Conservation (phyloP, 2,329 filamentous ascomycete species). For the Purpureocillium lavendulum region DNA sequence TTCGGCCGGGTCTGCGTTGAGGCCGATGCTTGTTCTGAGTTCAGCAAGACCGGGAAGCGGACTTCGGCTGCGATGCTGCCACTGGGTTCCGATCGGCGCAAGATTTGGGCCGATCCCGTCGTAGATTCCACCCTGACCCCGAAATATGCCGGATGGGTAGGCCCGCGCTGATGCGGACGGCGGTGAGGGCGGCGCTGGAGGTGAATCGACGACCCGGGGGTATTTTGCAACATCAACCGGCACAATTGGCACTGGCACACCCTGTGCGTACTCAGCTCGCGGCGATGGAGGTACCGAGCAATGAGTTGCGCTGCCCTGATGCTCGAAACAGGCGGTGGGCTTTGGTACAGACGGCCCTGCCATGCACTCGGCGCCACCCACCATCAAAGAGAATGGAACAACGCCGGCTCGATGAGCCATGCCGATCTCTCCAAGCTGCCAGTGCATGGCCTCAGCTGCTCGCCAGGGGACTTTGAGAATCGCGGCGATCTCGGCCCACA, state of each 20-base stretch:
- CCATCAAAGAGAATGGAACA: conserved; percentile 68
- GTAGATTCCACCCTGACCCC: conserved; percentile 21
- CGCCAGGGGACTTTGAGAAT: conserved; percentile 95
- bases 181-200: conserved; percentile 18
- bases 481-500: conserved; percentile 94
- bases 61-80: conserved; percentile 28
- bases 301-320: conserved; percentile 35
- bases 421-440: conserved; percentile 86
- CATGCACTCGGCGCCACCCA: conserved; percentile 38
- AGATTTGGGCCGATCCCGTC: conserved; percentile 32
- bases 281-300: conserved; percentile 33
- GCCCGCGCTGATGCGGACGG: conserved; percentile 14
- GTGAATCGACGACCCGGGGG: conserved; percentile 20
- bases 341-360: conserved; percentile 29
- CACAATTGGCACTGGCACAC: conserved; percentile 21
- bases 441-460: conserved; percentile 95
- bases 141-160: conserved; percentile 16
- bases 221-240: conserved; percentile 22
- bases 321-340: conserved; percentile 33
- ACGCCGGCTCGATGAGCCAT: conserved; percentile 91
- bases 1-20: conserved; percentile 42
- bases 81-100: conserved; percentile 43
- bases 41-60: conserved; percentile 54
- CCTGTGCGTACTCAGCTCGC: conserved; percentile 29
- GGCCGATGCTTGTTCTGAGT: conserved; percentile 54